Percentiles rank a stretch among this genome's conserved stretches.
Conservation (phyloP, 495 filamentous ascomycete species). For the Annulohypoxylon nitens region DNA sequence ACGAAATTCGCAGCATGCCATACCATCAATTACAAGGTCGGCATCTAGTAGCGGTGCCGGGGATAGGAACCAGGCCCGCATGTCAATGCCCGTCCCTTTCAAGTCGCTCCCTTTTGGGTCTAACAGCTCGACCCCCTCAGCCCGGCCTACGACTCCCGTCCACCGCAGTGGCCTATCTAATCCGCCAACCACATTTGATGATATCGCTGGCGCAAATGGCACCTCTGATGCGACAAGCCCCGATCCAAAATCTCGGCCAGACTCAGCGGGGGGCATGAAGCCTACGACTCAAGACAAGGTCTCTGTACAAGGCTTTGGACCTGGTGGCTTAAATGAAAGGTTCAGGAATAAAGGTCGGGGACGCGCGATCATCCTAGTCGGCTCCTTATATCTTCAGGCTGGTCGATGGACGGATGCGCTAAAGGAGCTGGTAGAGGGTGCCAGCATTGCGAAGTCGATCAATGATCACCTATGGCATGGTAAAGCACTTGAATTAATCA, state of each 20-base stretch:
- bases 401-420: conserved; percentile 92
- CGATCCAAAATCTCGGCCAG: conserved; percentile 52
- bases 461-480: conserved; percentile 97
- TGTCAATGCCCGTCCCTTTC: conserved; percentile 75
- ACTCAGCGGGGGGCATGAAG: conserved; percentile 54
- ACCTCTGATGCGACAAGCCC: conserved; percentile 50
- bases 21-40: conserved; percentile 59
- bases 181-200: conserved; percentile 79
- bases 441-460: conserved; percentile 78
- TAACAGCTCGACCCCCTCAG: conserved; percentile 62
- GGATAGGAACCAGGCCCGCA: conserved; percentile 69
- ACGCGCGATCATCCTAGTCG: conserved; percentile 82
- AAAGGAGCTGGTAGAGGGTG: conserved; percentile 85
- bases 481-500: conserved; percentile 89
- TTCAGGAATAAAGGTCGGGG: conserved; percentile 86
- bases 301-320: conserved; percentile 86
- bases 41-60: conserved; percentile 60
- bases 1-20: conserved; percentile 68
- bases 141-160: conserved; percentile 66
- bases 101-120: conserved; percentile 54
- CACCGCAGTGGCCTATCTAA: conserved; percentile 62
- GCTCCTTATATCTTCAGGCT: conserved; percentile 86
- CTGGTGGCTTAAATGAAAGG: conserved; percentile 77
- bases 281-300: conserved; percentile 78
- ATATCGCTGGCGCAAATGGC: conserved; percentile 67